Evolutionary conservation across 441 rosid genomes (phyloP), one percentile per base, ranked within the genome.

Genomic region (Viola pubescens): DNA sequence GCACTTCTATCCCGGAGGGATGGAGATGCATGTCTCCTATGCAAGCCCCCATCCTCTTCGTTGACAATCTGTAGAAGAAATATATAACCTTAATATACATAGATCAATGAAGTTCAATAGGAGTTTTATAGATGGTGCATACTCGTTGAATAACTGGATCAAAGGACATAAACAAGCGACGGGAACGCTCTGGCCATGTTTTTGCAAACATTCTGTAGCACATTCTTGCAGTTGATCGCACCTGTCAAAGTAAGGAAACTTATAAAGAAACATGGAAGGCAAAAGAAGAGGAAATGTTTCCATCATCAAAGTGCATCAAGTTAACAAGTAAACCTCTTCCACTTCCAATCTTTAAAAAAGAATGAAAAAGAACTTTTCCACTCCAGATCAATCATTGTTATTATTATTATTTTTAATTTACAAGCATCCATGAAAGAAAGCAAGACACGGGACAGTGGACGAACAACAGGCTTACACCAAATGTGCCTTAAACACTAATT

Each of bases 121-220:
- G 34, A 26, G 34, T 26, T 26, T 26, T 26, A 26, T 2, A 2
- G 37, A 12, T 5, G 56, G 37, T 63, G 57, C 59, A 62, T 86
- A 90, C 99, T 89, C 97, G 94, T 77, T 91, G 99, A 77, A 94
- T 87, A 68, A 71, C 94, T 72, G 94, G 88, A 79, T 88, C 96
- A 73, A 94, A 91, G 63, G 94, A 87, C 49, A 81, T 79, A 82
- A 91, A 87, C 67, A 94, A 76, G 64, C 86, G 99, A 13, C 85
- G 91, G 14, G 98, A 88, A 60, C 97, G 95, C 62, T 88, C 97
- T 16, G 97, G 99, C 99, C 99, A 94, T 47, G 97, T 94, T 76
- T 94, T 94, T 59, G 95, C 76, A 73, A 88, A 94, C 92, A 94
- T 74, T 77, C 95, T 82, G 79, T 91, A 94, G 88, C 99, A 94